Base-by-base conservation (phyloP, 768 basidiomycete species). In the Lactarius akahatsu region DNA sequence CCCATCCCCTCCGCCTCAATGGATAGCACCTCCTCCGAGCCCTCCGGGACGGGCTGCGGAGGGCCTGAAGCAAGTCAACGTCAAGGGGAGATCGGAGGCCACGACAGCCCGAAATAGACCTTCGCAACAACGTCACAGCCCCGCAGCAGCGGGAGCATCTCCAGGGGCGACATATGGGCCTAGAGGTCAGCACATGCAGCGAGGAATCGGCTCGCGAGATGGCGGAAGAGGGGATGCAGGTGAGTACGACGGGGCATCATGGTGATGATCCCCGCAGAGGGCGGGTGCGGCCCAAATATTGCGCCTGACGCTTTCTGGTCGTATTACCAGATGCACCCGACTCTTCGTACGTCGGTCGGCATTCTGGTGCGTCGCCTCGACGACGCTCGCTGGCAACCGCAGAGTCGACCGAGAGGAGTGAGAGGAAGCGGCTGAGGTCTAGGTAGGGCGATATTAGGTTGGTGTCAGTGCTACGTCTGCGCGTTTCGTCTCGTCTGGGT, bases 391-490 rank as follows among this genome's bases (percentile, higher is more conserved):
- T 30, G 26, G 34, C 23, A 10, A 55, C 38, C 52, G 23, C 40
- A 43, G 40, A 28, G 23, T 16, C n/a, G 65, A 16, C 28, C 23
- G 47, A 34, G 26, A 9, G 32, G 16, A 9, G 23, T 6, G 47
- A 45, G 38, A 58, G 61, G 30, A 62, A 62, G 57, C 47, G 50
- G 20, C 13, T 15, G 61, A 62, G 57, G 56, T 13, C 23, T 8
- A 6, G 16, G 36, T n/a, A 38, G n/a, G 18, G 36, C 8, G 18
- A 30, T 16, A 23, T 13, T 52, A 41, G 47, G 54, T 54, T 2
- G 18, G 13, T 13, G 28, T 40, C 16, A 56, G 32, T 56, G 10
- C 32, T 52, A 11, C 26, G 6, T 52, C 26, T 47, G 20, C 23
- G 5, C n/a, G 13, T 52, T 15, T 10, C 13, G 16, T 52, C 50